Conservation (phyloP, 805 yeast genomes). For the Cyberlindnera galapagoensis region DNA sequence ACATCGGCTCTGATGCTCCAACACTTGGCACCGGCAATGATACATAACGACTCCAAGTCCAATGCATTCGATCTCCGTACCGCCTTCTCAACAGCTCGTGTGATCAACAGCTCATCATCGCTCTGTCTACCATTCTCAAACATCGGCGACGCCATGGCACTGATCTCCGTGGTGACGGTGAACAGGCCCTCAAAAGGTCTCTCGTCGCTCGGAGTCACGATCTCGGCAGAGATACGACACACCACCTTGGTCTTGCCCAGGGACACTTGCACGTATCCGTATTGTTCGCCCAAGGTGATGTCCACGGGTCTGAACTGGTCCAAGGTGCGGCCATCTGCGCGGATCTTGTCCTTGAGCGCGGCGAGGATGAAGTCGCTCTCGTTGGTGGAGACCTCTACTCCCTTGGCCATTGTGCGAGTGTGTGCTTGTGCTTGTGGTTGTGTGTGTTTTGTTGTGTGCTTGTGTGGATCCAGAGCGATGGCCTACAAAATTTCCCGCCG, state of each 20-base stretch:
- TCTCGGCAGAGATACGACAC: conserved; percentile 68
- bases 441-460: too few relatives aligned
- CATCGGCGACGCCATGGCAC: conserved; percentile 84
- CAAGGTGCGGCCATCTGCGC: conserved; percentile 65
- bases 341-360: conserved; percentile 51
- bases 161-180: conserved; percentile 74
- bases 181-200: conserved; percentile 93
- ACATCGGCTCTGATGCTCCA: conserved; percentile 91
- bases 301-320: conserved; percentile 59
- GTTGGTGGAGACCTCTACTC: conserved; percentile 53
- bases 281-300: conserved; percentile 61
- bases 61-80: conserved; percentile 85
- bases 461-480: too few relatives aligned
- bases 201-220: conserved; percentile 78
- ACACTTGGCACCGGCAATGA: conserved; percentile 83
- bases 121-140: conserved; percentile 67
- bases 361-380: conserved; percentile 58
- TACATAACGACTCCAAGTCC: conserved; percentile 86
- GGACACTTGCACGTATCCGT: conserved; percentile 73
- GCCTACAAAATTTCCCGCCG: too few relatives aligned
- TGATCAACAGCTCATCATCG: conserved; percentile 76
- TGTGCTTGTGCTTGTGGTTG: too few relatives aligned
- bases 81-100: conserved; percentile 85
- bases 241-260: conserved; percentile 73
- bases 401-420: conserved; percentile 58